Conservation (phyloP, 768 basidiomycete genomes). For the Suillus fuscotomentosus region DNA sequence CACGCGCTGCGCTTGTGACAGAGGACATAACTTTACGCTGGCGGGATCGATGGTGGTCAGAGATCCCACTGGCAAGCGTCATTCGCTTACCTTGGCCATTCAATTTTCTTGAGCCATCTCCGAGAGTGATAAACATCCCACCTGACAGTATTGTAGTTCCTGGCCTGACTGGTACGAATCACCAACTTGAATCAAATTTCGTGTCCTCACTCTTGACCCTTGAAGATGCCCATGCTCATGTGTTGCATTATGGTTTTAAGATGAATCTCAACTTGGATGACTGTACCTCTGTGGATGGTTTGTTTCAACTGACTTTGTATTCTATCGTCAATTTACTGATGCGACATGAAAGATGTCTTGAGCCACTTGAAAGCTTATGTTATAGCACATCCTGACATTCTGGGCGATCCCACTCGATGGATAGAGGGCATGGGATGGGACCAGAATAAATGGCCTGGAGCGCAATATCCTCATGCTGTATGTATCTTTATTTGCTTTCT, state of each 20-base stretch:
- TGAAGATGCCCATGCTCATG: conserved; percentile 78
- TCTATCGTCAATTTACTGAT: neutral
- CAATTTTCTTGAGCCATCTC: conserved; percentile 17
- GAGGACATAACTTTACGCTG: conserved; percentile 26
- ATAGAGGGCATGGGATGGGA: conserved; percentile 93
- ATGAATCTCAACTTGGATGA: conserved; percentile 62
- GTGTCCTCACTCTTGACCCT: neutral
- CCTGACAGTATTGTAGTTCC: conserved; percentile 58
- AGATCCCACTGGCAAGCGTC: conserved; percentile 1
- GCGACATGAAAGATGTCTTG: conserved; percentile 51
- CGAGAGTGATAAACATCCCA: conserved; percentile 24
- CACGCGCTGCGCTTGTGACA: conserved; percentile 15
- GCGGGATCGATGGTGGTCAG: conserved; percentile 7
- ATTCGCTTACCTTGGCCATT: conserved; percentile 25
- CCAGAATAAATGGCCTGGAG: conserved; percentile 73
- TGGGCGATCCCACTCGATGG: conserved; percentile 58
- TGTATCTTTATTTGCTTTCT: conserved; percentile 9
- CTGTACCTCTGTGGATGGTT: conserved; percentile 60
- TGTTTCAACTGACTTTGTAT: neutral
- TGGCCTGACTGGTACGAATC: conserved; percentile 60
- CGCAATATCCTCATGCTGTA: conserved; percentile 73
- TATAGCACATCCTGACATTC: conserved; percentile 51
- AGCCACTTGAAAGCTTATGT: conserved; percentile 60
- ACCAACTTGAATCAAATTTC: neutral
- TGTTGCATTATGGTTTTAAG: conserved; percentile 68